These are phyloP conservation scores for Penicillium corylophilum DNA, from an alignment of 2,329 filamentous ascomycete genomes.

Conservation along the genomic window DNA sequence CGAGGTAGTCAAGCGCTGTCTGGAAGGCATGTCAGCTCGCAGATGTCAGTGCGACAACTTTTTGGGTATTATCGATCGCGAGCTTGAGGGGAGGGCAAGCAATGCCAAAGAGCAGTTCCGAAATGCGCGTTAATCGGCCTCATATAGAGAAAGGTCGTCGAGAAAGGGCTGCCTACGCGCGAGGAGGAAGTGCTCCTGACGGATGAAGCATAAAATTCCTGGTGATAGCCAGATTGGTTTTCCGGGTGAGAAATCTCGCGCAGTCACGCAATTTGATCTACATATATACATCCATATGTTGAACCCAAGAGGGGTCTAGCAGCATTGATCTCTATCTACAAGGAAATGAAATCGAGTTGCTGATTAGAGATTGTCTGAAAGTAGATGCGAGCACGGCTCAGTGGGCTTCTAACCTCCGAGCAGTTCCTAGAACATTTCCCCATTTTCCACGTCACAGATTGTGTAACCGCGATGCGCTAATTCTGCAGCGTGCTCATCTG, in stretches of 20 bases:
- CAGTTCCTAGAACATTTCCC: background rate
- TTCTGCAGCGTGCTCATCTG: background rate
- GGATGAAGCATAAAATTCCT: background rate
- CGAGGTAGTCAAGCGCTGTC: too few species aligned
- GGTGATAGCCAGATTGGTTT: background rate
- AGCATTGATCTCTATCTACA: background rate
- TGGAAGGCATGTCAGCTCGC: too few species aligned
- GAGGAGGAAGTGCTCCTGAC: background rate
- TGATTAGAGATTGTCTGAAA: background rate
- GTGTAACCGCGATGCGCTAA: conserved; percentile 3
- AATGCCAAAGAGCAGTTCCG: too few species aligned
- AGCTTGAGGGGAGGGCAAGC: too few species aligned
- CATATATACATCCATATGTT: background rate
- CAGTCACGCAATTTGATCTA: too few species aligned
- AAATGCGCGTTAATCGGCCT: too few species aligned
- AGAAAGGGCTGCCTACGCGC: background rate
- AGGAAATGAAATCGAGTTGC: background rate
- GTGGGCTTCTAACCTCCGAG: background rate
- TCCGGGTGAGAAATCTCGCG: background rate
- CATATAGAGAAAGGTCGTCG: background rate
- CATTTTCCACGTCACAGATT: conserved; percentile 2
- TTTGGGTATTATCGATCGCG: too few species aligned
- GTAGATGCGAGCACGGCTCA: background rate
- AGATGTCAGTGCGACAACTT: too few species aligned
- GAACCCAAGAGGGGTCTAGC: background rate